Conservation (phyloP, 2,329 filamentous ascomycete genomes). For the Trichoderma guizhouense region DNA sequence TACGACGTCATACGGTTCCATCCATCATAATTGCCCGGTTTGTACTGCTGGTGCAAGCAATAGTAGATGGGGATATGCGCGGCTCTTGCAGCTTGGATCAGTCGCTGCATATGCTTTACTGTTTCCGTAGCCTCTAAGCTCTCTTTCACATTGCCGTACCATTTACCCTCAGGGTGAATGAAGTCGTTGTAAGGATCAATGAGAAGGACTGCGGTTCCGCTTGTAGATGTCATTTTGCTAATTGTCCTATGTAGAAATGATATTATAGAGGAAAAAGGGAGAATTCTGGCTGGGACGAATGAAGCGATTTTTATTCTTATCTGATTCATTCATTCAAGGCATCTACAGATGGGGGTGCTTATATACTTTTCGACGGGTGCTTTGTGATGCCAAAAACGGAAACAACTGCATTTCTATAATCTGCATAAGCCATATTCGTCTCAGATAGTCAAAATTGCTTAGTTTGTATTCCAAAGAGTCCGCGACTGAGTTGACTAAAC, state of each 20-base stretch:
- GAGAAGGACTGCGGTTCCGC: constrained; percentile 15
- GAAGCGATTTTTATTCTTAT: not conserved
- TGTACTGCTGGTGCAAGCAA: constrained; percentile 15
- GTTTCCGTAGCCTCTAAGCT: constrained; percentile 1
- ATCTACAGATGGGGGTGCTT: not conserved
- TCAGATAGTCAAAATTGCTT: too few species aligned
- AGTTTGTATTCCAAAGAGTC: not conserved
- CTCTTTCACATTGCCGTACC: not conserved
- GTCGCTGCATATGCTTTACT: constrained; percentile 5
- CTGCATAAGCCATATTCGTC: not conserved
- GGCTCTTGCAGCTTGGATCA: constrained; percentile 8
- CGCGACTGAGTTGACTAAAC: not conserved
- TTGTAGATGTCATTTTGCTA: not conserved
- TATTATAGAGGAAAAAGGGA: not conserved
- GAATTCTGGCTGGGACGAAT: too few species aligned
- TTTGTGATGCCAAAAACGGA: not conserved
- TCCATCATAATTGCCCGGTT: constrained; percentile 3
- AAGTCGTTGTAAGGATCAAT: constrained; percentile 20
- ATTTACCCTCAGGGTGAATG: constrained; percentile 19
- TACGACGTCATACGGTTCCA: constrained; percentile 17
- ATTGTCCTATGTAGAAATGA: not conserved
- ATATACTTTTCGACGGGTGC: not conserved
- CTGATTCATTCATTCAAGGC: not conserved
- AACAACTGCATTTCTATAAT: not conserved
- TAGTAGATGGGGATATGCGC: constrained; percentile 20